These are phyloP conservation scores for Larix sibirica DNA, from an alignment of 83 land plant species.

Conservation along the genomic window DNA sequence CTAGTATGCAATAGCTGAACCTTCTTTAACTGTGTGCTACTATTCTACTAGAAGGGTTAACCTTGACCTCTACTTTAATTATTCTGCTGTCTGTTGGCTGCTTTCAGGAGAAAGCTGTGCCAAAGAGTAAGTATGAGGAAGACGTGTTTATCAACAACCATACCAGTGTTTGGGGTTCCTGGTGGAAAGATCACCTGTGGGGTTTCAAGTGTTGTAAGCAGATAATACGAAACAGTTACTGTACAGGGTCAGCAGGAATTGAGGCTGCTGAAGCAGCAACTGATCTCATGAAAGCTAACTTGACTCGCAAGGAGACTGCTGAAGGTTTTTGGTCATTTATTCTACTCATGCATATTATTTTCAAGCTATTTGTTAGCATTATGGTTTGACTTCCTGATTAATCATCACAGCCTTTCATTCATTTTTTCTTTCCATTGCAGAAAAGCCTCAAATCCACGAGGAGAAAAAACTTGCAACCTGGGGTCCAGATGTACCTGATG, in stretches of 20 bases:
- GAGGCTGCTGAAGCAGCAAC: conserved; percentile 53
- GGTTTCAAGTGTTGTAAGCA: conserved; percentile 58
- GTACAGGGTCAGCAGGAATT: conserved; percentile 52
- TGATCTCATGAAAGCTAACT: conserved; percentile 45
- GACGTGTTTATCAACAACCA: conserved; percentile 50
- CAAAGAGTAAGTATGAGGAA: conserved; percentile 56
- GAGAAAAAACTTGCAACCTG: conserved; percentile 82
- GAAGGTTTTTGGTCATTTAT: conserved; percentile 18
- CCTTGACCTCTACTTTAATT: neutral
- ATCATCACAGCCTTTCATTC: neutral
- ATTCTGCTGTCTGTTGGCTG: neutral
- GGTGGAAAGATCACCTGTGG: conserved; percentile 60
- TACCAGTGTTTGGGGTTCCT: conserved; percentile 55
- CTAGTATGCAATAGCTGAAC: too few species aligned
- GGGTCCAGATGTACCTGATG: conserved; percentile 90
- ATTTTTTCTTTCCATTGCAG: conserved; percentile 27
- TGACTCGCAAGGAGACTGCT: conserved; percentile 41
- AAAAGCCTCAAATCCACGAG: conserved; percentile 44
- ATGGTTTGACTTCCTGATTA: neutral
- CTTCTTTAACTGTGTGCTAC: too few species aligned
- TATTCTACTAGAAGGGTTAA: neutral
- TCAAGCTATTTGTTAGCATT: neutral
- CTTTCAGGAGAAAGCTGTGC: conserved; percentile 51
- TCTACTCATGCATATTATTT: neutral
- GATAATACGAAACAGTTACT: conserved; percentile 40